Conservation (phyloP, 352 stramenopile genomes). For the Phytophthora macrochlamydospora region DNA sequence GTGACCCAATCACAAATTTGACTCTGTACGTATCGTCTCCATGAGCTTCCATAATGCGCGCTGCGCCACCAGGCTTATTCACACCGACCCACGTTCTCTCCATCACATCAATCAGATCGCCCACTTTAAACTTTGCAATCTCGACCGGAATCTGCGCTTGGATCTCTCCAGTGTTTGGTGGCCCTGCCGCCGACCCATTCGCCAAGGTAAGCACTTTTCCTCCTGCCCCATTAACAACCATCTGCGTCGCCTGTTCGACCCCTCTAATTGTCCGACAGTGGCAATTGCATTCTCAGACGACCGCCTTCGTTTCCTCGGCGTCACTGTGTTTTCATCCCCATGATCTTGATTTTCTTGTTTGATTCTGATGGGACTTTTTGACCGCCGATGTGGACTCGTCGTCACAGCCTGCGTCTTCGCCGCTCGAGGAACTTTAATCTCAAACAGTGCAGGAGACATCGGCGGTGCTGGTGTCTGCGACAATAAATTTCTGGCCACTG, state of each 20-base stretch:
- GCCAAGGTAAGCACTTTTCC: neutral
- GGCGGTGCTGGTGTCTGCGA: conserved; percentile 15
- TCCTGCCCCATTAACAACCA: conserved; percentile 2
- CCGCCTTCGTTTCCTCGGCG: conserved; percentile 21
- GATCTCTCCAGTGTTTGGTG: conserved; percentile 16
- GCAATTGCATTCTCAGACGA: conserved; percentile 9
- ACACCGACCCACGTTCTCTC: conserved; percentile 90
- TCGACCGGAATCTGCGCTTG: conserved; percentile 6
- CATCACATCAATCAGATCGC: conserved; percentile 87
- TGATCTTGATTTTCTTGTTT: neutral
- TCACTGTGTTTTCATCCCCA: conserved; percentile 11
- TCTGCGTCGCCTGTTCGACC: neutral
- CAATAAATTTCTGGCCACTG: conserved; percentile 10
- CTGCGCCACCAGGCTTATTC: conserved; percentile 91
- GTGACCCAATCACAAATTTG: conserved; percentile 59
- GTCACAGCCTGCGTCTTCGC: neutral
- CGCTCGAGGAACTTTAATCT: conserved; percentile 16
- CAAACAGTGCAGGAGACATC: conserved; percentile 35
- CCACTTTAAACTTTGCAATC: conserved; percentile 50
- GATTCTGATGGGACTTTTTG: conserved; percentile 4
- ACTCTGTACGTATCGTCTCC: conserved; percentile 60
- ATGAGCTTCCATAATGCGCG: conserved; percentile 72
- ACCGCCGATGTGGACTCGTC: neutral
- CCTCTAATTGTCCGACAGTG: neutral
- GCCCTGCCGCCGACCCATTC: conserved; percentile 15